Conservation (phyloP, 2,329 filamentous ascomycete genomes). For the Scedosporium dehoogii region DNA sequence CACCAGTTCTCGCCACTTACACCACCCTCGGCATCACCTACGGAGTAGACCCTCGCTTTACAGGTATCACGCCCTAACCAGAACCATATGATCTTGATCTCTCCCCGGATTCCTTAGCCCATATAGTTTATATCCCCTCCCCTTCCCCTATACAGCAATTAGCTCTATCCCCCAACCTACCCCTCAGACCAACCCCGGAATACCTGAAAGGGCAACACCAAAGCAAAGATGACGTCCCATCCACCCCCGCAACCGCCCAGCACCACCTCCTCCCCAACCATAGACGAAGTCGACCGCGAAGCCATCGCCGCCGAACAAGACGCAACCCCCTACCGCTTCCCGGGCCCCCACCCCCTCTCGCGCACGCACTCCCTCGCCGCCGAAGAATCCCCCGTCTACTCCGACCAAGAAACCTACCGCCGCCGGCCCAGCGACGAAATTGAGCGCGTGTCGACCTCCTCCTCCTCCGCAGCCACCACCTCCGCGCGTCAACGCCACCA, state of each 20-base stretch:
- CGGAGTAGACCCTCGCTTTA: too few relatives aligned
- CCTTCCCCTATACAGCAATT: too few relatives aligned
- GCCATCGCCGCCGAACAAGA: slow-evolving; percentile 2
- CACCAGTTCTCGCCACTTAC: too few relatives aligned
- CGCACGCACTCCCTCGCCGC: slow-evolving; percentile 1
- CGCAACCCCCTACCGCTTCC: slow-evolving; percentile 17
- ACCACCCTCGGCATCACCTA: too few relatives aligned
- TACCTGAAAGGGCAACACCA: background rate
- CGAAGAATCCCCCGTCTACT: background rate
- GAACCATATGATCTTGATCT: too few relatives aligned
- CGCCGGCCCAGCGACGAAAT: slow-evolving; percentile 42
- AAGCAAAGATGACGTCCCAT: background rate
- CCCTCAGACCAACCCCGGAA: too few relatives aligned
- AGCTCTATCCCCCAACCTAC: too few relatives aligned
- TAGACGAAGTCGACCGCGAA: slow-evolving; percentile 41
- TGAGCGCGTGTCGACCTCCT: slow-evolving; percentile 47
- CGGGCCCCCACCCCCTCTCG: slow-evolving; percentile 10
- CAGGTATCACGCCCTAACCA: too few relatives aligned
- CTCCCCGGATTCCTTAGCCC: too few relatives aligned
- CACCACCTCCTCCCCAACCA: slow-evolving; percentile 9
- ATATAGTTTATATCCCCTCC: too few relatives aligned
- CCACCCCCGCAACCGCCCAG: background rate
- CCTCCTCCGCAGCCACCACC: slow-evolving; percentile 39
- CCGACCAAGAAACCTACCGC: slow-evolving; percentile 16
- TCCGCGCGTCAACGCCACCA: slow-evolving; percentile 28